phyloP scores from a whole-genome alignment of 148 eudicot genomes.

The Tetragonia tetragonoides region DNA sequence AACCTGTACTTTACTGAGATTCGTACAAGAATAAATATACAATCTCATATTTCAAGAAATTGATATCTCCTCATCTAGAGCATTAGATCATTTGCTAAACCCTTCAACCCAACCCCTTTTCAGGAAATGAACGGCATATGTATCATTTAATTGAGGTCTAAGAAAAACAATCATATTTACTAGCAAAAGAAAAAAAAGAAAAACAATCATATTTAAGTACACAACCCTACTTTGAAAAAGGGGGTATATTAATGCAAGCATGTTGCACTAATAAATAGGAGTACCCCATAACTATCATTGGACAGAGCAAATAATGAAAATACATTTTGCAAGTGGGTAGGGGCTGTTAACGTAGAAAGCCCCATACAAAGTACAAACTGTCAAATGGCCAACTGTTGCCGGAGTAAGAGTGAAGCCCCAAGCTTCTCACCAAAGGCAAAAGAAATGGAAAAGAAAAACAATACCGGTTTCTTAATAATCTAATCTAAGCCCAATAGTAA shows the following conservation, averaged over 20 bases:
- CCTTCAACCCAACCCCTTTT: too few species aligned
- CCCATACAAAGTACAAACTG: constrained; percentile 16
- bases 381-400: constrained; percentile 21
- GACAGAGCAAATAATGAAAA: not conserved
- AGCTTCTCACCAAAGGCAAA: not conserved
- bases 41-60: not conserved
- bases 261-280: constrained; percentile 12
- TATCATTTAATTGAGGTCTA: too few species aligned
- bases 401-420: not conserved
- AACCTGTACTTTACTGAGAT: not conserved
- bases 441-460: not conserved
- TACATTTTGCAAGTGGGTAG: constrained; percentile 7
- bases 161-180: too few species aligned
- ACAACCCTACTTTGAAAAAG: too few species aligned
- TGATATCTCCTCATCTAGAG: not conserved
- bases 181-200: too few species aligned
- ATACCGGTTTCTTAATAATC: not conserved
- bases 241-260: constrained; percentile 14
- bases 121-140: too few species aligned
- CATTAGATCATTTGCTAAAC: too few species aligned
- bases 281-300: not conserved
- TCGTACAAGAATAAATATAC: not conserved
- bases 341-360: not conserved
- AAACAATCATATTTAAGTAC: too few species aligned
- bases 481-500: not conserved